Evolutionary conservation across 2,329 filamentous ascomycete genomes (phyloP).

Genomic region (Chlorencoelia australis): DNA sequence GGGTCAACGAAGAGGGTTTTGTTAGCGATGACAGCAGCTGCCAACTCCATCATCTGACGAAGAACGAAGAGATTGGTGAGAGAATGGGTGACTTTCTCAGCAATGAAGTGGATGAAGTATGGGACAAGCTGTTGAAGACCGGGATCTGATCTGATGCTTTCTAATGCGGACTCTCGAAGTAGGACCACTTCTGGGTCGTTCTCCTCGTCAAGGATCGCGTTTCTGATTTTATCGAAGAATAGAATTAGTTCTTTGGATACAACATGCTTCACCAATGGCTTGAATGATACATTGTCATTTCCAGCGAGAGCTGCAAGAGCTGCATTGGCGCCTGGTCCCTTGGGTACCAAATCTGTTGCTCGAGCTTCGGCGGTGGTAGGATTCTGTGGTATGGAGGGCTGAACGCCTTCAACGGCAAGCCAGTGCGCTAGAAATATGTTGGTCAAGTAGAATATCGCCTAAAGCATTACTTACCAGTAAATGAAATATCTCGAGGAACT

Average conservation of each 20-base stretch:
- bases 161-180: conserved; percentile 74
- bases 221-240: conserved; percentile 93
- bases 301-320: conserved; percentile 75
- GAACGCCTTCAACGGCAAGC: conserved; percentile 94
- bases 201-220: conserved; percentile 76
- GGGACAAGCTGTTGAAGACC: conserved; percentile 91
- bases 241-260: conserved; percentile 92
- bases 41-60: conserved; percentile 85
- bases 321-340: conserved; percentile 80
- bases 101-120: conserved; percentile 93
- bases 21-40: conserved; percentile 75
- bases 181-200: conserved; percentile 65
- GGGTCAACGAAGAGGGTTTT: conserved; percentile 62
- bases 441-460: conserved; percentile 5
- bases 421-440: conserved; percentile 63
- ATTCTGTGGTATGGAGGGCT: conserved; percentile 93
- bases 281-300: conserved; percentile 72
- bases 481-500: conserved; percentile 83
- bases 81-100: conserved; percentile 90
- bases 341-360: conserved; percentile 76
- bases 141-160: conserved; percentile 78
- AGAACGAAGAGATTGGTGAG: conserved; percentile 84
- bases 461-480: conserved; percentile 56
- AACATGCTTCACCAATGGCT: conserved; percentile 89
- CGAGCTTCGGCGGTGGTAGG: conserved; percentile 77